Evolutionary conservation across 75 land plant genomes (phyloP).

Genomic region (Cupressus sempervirens): DNA sequence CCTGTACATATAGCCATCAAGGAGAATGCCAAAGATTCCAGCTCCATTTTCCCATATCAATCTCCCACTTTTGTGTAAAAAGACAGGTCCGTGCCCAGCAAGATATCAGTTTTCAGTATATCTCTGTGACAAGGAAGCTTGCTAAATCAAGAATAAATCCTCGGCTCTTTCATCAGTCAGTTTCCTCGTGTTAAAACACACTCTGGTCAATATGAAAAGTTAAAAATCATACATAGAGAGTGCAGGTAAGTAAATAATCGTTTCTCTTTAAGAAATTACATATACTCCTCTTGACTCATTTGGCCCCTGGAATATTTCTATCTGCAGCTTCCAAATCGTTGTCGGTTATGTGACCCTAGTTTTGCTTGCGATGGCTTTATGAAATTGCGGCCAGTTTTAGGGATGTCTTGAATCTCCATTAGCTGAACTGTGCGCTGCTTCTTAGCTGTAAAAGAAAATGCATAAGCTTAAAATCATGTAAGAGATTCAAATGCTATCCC

Average conservation of each 20-base stretch:
- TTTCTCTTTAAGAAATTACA: background rate
- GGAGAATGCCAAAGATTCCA: background rate
- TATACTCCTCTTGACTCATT: background rate
- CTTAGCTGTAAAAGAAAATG: conserved; percentile 26
- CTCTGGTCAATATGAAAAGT: background rate
- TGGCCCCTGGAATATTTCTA: background rate
- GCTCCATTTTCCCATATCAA: background rate
- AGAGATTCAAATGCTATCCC: background rate
- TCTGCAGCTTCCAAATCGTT: conserved; percentile 4
- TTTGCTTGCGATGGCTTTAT: conserved; percentile 10
- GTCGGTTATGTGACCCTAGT: background rate
- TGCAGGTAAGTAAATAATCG: background rate
- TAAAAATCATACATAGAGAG: background rate
- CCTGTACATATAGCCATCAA: background rate
- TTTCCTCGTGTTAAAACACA: background rate
- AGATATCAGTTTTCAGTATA: background rate
- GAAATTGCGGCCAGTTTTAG: conserved; percentile 32
- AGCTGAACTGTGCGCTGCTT: conserved; percentile 46
- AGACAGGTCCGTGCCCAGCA: background rate
- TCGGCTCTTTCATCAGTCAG: background rate
- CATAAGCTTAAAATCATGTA: background rate
- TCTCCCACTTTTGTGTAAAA: background rate
- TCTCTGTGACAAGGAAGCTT: background rate
- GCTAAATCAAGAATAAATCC: background rate
- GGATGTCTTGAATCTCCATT: conserved; percentile 46